phyloP scores from a whole-genome alignment of 2,329 filamentous ascomycete species.

The Nothopassalora personata region DNA sequence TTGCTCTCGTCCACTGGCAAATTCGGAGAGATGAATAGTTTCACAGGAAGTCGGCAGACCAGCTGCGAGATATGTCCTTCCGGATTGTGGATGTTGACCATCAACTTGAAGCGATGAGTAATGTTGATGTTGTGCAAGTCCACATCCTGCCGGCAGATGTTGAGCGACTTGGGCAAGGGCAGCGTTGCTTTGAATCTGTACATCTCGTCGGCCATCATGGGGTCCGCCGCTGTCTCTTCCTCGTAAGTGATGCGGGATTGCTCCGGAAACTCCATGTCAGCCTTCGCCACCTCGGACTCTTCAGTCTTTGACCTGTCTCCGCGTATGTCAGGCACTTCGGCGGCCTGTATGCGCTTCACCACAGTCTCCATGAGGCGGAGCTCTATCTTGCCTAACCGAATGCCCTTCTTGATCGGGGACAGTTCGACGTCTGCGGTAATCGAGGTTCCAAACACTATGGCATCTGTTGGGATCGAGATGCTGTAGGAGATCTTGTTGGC shows the following conservation, averaged over 20 bases:
- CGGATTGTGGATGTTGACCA: constrained; percentile 85
- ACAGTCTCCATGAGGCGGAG: constrained; percentile 76
- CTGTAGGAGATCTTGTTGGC: constrained; percentile 96
- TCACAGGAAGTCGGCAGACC: constrained; percentile 81
- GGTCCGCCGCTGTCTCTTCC: constrained; percentile 37
- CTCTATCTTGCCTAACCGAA: constrained; percentile 76
- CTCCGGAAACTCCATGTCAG: constrained; percentile 36
- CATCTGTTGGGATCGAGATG: constrained; percentile 87
- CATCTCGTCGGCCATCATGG: constrained; percentile 48
- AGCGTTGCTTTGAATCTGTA: constrained; percentile 55
- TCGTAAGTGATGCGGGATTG: constrained; percentile 31
- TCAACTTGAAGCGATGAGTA: constrained; percentile 85
- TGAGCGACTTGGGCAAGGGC: constrained; percentile 74
- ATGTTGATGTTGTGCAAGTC: constrained; percentile 87
- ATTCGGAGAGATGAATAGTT: constrained; percentile 93
- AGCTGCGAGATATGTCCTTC: constrained; percentile 93
- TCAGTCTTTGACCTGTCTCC: constrained; percentile 32
- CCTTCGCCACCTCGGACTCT: constrained; percentile 35
- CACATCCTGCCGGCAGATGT: constrained; percentile 81
- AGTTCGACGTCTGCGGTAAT: constrained; percentile 81
- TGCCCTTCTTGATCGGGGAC: constrained; percentile 80
- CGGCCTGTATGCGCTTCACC: constrained; percentile 38
- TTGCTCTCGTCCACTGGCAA: constrained; percentile 84
- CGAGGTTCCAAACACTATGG: constrained; percentile 84
- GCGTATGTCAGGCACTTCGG: constrained; percentile 30